Evolutionary conservation across 495 filamentous ascomycete species (phyloP).

Genomic region (Talaromyces nanjingensis): DNA sequence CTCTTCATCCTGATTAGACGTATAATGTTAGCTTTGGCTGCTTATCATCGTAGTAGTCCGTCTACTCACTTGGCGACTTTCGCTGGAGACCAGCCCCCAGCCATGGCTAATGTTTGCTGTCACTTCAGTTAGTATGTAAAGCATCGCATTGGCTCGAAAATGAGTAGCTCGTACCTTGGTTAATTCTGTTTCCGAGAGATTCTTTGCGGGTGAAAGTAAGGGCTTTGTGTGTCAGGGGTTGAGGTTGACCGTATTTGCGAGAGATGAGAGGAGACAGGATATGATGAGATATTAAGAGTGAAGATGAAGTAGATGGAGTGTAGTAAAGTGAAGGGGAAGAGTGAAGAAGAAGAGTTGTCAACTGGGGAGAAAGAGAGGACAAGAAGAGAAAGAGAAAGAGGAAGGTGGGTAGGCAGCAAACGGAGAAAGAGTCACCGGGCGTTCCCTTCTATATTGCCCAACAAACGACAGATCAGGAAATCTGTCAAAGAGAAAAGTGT

Average conservation of each 20-base stretch:
- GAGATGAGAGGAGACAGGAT: background rate
- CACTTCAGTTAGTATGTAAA: background rate
- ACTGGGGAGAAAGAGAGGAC: background rate
- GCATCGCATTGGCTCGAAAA: background rate
- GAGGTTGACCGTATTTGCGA: background rate
- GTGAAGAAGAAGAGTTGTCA: background rate
- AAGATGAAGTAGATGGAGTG: background rate
- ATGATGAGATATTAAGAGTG: background rate
- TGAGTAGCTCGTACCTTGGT: background rate
- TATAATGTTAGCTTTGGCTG: background rate
- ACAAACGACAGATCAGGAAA: background rate
- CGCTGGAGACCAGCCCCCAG: background rate
- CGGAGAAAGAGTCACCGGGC: background rate
- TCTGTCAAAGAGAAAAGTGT: background rate
- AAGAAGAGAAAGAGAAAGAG: background rate
- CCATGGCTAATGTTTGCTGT: background rate
- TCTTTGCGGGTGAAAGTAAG: background rate
- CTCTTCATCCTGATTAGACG: constrained; percentile 17
- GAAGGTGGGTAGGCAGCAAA: background rate
- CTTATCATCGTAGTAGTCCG: background rate
- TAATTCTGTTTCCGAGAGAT: background rate
- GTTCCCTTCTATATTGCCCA: background rate
- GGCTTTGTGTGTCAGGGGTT: background rate
- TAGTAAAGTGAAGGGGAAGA: too few species aligned
- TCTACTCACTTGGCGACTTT: constrained; percentile 1